Evolutionary conservation across 768 basidiomycete genomes (phyloP), one percentile per base, ranked within the genome.

Genomic region (Trametes gibbosa): DNA sequence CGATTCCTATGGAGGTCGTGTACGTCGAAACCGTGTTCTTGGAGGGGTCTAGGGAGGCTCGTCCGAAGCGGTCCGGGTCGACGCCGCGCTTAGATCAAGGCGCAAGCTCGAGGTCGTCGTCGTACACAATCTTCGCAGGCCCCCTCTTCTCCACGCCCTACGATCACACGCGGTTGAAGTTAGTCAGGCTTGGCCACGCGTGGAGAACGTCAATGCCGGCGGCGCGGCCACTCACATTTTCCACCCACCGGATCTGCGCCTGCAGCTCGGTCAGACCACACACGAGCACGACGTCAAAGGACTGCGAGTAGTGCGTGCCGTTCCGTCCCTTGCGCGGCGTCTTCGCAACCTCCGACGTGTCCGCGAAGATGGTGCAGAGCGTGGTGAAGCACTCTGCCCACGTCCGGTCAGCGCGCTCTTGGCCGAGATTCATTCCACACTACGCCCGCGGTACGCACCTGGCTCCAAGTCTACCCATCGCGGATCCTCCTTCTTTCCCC

Each of bases 181-280:
- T 10, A 32, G 29, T 32, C 13, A 19, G 3, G 32, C 3, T 16
- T 32, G 29, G 5, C 5, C 29, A 32, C 29, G 10, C 29, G 10
- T 5, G 10, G 29, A 32, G 29, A 32, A 32, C 29, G 29, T 5
- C 4, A 32, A 32, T 10, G 10, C 4, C 29, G 29, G n/a, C n/a
- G n/a, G n/a, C n/a, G n/a, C n/a, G n/a, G n/a, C n/a, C n/a, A n/a
- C 66, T 39, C 34, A 68, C 67, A 25, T 68, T 56, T 23, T 81
- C 79, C 43, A 61, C 68, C 81, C 81, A 82, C 9, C 70, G 65
- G 17, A 80, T 72, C 41, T 79, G 76, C 0, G 79, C 79, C 53
- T 78, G 74, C n/a, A 81, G 48, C 49, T 82, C 80, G 0, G 80
- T 78, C 39, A 75, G 52, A 0, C 81, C 81, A 40, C 79, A 77